phyloP scores from a whole-genome alignment of 1,284 basidiomycete species.

The Cystobasidium sp. region DNA sequence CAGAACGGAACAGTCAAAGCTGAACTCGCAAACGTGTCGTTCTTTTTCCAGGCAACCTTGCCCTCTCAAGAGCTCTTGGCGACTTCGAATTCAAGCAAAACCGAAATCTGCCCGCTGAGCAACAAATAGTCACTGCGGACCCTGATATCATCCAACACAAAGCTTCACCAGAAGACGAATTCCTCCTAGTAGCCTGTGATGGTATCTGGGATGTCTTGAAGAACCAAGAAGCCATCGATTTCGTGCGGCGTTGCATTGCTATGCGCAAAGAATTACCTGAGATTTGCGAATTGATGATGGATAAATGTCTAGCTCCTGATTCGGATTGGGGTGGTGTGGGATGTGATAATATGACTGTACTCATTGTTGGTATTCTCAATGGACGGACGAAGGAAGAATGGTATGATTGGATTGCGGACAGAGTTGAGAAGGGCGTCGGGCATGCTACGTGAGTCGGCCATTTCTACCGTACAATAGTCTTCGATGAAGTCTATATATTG shows the following conservation, averaged over 20 bases:
- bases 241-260: slow-evolving; percentile 80
- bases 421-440: slow-evolving; percentile 75
- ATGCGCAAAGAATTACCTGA: slow-evolving; percentile 77
- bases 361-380: slow-evolving; percentile 84
- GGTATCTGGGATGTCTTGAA: slow-evolving; percentile 98
- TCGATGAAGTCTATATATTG: not conserved
- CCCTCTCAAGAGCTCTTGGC: slow-evolving; percentile 90
- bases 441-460: slow-evolving; percentile 63
- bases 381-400: slow-evolving; percentile 89
- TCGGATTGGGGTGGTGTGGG: slow-evolving; percentile 92
- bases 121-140: slow-evolving; percentile 93
- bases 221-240: slow-evolving; percentile 91
- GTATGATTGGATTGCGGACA: slow-evolving; percentile 86
- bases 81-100: slow-evolving; percentile 99
- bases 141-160: slow-evolving; percentile 87
- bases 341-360: slow-evolving; percentile 98
- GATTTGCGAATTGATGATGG: slow-evolving; percentile 88
- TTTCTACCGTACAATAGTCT: not conserved
- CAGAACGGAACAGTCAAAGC: too few relatives aligned
- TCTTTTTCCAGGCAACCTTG: slow-evolving; percentile 79
- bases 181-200: slow-evolving; percentile 93
- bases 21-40: not conserved
- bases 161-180: slow-evolving; percentile 88
- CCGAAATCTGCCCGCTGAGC: slow-evolving; percentile 75
- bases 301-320: slow-evolving; percentile 91